Evolutionary conservation across 768 basidiomycete genomes (phyloP), one percentile per base, ranked within the genome.

Genomic region (Lepiota venenata): DNA sequence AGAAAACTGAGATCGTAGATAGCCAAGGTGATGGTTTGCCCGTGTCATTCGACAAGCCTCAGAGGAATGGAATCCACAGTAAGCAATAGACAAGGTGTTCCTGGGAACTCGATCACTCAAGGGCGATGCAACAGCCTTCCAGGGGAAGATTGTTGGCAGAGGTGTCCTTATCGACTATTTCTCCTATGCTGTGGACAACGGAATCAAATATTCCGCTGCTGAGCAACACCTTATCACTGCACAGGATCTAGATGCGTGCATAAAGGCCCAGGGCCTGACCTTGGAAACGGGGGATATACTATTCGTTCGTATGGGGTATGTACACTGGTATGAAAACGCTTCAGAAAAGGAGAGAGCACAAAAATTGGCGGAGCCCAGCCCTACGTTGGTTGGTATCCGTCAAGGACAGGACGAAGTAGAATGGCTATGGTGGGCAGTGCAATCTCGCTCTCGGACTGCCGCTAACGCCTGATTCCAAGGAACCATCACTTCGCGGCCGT

Each of bases 31-130:
- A 49, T 29, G 61, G 56, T 0, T 42, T 48, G 16, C 27, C 22
- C 12, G 42, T 21, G 11, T 57, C 64, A 29, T 57, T 56, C 16
- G 61, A 65, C 27, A 53, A 56, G 20, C 58, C 60, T 20, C 39
- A 29, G 18, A 60, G 64, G 52, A 65, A 65, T 47, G 63, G 64
- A n/a, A 64, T 65, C 20, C 61, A 65, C n/a, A 44, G 64, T 63
- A 46, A 43, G 55, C 8, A 42, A 18, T 12, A 35, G 16, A 16
- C 22, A 7, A n/a, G 10, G 41, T 15, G 4, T 29, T 18, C 35
- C 38, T 40, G 14, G n/a, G 16, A 18, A 4, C 7, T 48, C 9
- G 3, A 49, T 6, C 10, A 6, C 21, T 20, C 9, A 29, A 35
- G n/a, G 50, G 22, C 2, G 15, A 7, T 20, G 37, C 8, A 25